Evolutionary conservation across 306 rosid species (phyloP).

Genomic region (Pyrus pyrifolia): DNA sequence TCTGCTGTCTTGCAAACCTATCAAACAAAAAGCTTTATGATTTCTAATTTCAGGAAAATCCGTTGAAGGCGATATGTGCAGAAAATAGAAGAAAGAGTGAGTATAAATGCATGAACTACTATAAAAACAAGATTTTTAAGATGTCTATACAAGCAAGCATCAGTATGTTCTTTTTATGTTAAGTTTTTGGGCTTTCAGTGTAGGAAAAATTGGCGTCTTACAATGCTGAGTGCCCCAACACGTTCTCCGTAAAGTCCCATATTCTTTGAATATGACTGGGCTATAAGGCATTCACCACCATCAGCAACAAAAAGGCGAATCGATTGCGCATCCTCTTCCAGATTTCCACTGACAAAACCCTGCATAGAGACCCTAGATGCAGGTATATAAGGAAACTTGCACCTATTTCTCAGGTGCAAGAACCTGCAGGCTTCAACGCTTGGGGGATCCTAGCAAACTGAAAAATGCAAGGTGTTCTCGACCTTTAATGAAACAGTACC

Average conservation of each 20-base stretch:
- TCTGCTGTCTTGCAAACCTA: slow-evolving; percentile 85
- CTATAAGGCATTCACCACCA: slow-evolving; percentile 78
- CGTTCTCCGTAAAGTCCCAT: slow-evolving; percentile 94
- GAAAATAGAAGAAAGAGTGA: not conserved
- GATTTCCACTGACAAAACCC: slow-evolving; percentile 95
- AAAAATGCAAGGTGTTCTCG: not conserved
- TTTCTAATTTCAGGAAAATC: not conserved
- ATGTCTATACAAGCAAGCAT: not conserved
- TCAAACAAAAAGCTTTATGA: not conserved
- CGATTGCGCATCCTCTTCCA: slow-evolving; percentile 74
- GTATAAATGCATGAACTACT: not conserved
- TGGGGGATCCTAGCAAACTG: not conserved
- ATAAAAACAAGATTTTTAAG: not conserved
- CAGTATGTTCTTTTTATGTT: not conserved
- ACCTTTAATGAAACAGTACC: not conserved
- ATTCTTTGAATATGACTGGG: slow-evolving; percentile 92
- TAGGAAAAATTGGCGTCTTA: slow-evolving; percentile 27
- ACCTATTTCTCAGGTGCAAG: not conserved
- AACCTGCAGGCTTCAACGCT: not conserved
- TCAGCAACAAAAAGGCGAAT: slow-evolving; percentile 84
- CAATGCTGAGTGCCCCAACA: slow-evolving; percentile 89
- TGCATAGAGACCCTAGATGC: slow-evolving; percentile 13
- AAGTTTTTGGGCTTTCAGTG: not conserved
- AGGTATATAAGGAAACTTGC: not conserved
- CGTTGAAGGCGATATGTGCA: not conserved